Evolutionary conservation across 495 filamentous ascomycete genomes (phyloP).

Genomic region (Polyplosphaeria fusca): DNA sequence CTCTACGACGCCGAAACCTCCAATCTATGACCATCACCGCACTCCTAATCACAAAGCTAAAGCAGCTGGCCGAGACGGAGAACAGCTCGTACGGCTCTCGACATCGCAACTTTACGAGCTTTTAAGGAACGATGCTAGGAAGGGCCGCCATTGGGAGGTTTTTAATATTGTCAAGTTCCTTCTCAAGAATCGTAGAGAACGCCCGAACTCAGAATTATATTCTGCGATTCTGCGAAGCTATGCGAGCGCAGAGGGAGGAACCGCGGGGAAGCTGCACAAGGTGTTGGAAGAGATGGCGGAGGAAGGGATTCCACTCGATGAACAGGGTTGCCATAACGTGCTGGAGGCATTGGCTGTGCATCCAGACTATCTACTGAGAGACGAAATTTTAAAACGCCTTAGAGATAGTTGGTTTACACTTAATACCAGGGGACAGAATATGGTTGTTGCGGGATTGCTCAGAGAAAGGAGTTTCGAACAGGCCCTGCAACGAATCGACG

Average conservation of each 20-base stretch:
- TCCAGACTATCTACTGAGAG: conserved; percentile 75
- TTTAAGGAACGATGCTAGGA: conserved; percentile 42
- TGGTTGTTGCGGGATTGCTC: conserved; percentile 69
- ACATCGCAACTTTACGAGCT: conserved; percentile 47
- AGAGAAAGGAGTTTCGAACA: conserved; percentile 78
- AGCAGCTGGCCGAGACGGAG: neutral
- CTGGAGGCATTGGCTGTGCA: conserved; percentile 76
- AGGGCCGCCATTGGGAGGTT: conserved; percentile 36
- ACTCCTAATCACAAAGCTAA: neutral
- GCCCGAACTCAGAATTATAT: conserved; percentile 66
- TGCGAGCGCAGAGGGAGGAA: conserved; percentile 58
- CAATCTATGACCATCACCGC: neutral
- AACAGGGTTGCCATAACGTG: conserved; percentile 64
- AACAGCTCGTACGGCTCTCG: conserved; percentile 14
- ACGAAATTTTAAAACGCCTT: conserved; percentile 68
- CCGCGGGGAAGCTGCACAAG: conserved; percentile 55
- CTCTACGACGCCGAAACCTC: neutral
- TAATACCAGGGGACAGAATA: conserved; percentile 60
- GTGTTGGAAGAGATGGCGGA: conserved; percentile 68
- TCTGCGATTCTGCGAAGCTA: conserved; percentile 70
- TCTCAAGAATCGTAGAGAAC: conserved; percentile 58
- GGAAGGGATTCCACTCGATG: conserved; percentile 57
- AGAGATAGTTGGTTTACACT: conserved; percentile 66
- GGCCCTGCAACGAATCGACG: conserved; percentile 68
- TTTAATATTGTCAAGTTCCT: conserved; percentile 53